phyloP scores from a whole-genome alignment of 768 basidiomycete species.

The Psilocybe tampanensis region DNA sequence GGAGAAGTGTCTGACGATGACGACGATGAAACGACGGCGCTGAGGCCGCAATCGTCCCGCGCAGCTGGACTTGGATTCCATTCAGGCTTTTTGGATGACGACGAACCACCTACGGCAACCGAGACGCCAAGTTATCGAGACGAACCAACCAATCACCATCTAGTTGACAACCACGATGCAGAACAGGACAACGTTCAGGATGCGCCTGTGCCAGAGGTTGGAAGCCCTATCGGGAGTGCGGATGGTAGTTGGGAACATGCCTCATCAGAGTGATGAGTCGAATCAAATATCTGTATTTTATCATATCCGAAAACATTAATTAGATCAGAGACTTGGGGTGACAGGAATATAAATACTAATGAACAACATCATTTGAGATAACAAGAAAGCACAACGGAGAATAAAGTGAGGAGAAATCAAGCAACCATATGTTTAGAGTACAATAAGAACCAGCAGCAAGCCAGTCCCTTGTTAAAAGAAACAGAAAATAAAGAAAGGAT shows the following conservation, averaged over 20 bases:
- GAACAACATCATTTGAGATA: slow-evolving; percentile 6
- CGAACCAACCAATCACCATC: slow-evolving; percentile 44
- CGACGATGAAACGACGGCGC: slow-evolving; percentile 69
- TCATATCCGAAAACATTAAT: slow-evolving; percentile 12
- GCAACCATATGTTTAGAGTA: not conserved
- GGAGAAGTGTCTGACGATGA: slow-evolving; percentile 82
- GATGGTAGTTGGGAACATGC: slow-evolving; percentile 80
- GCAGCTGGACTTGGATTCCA: slow-evolving; percentile 60
- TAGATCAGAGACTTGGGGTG: not conserved
- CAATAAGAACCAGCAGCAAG: not conserved
- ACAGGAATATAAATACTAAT: slow-evolving; percentile 4
- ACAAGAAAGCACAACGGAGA: not conserved
- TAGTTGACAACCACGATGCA: slow-evolving; percentile 17
- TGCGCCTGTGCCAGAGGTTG: slow-evolving; percentile 15
- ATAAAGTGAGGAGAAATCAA: not conserved
- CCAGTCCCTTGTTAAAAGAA: not conserved
- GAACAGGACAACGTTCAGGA: slow-evolving; percentile 6
- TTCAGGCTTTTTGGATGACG: slow-evolving; percentile 83
- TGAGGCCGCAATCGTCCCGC: slow-evolving; percentile 44
- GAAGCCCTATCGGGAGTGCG: slow-evolving; percentile 52
- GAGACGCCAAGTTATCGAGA: slow-evolving; percentile 52
- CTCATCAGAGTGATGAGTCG: slow-evolving; percentile 26
- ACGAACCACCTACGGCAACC: slow-evolving; percentile 47
- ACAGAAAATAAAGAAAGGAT: slow-evolving; percentile 4
- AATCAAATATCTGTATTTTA: slow-evolving; percentile 16